These are phyloP conservation scores for Paramecium sexaurelia DNA, from an alignment of 73 alveolate species.

Conservation along the genomic window DNA sequence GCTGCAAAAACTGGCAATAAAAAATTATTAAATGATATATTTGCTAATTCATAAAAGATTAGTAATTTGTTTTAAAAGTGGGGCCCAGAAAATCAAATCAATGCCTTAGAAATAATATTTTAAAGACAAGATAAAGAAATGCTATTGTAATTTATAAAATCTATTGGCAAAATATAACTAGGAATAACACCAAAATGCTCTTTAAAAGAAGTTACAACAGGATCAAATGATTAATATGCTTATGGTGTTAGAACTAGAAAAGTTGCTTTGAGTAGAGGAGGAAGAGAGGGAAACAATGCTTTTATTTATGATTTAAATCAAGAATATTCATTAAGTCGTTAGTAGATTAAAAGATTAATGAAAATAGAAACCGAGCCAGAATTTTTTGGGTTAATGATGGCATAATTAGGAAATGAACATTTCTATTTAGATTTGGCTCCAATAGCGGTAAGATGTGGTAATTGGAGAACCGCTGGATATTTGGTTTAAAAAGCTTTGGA, in stretches of 20 bases:
- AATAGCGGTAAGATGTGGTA: conserved; percentile 91
- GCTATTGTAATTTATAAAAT: conserved; percentile 78
- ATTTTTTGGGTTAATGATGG: conserved; percentile 77
- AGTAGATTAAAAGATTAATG: conserved; percentile 65
- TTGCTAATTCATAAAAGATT: conserved; percentile 64
- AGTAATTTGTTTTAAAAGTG: not conserved
- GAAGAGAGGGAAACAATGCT: conserved; percentile 98
- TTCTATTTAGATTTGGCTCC: conserved; percentile 67
- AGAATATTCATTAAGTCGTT: not conserved
- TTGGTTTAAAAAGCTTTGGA: conserved; percentile 75
- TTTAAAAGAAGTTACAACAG: conserved; percentile 83
- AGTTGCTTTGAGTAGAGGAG: conserved; percentile 95
- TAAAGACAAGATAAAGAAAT: conserved; percentile 75
- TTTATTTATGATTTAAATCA: conserved; percentile 84
- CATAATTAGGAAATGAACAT: conserved; percentile 71
- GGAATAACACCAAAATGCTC: conserved; percentile 72
- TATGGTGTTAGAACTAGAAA: conserved; percentile 90
- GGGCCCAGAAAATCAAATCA: conserved; percentile 63
- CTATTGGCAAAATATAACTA: conserved; percentile 57
- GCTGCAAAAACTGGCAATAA: conserved; percentile 74
- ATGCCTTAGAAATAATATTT: conserved; percentile 83
- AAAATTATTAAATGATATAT: conserved; percentile 74
- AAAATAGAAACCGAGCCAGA: conserved; percentile 74
- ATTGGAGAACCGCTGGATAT: conserved; percentile 82
- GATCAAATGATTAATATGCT: conserved; percentile 85